These are phyloP conservation scores for Recurvomyces mirabilis DNA, from an alignment of 495 filamentous ascomycete species.

Conservation along the genomic window DNA sequence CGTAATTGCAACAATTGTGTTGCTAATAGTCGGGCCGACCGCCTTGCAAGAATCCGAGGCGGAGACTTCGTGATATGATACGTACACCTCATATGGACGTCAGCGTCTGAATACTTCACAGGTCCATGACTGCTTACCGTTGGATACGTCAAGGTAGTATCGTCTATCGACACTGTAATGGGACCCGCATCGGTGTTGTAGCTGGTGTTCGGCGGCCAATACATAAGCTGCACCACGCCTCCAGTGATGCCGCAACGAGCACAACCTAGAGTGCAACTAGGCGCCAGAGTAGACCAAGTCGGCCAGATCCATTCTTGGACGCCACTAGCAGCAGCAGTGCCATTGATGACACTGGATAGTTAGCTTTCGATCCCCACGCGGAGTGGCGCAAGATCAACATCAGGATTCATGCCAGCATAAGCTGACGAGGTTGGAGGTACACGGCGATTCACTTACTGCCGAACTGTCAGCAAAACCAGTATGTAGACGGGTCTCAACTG, in stretches of 20 bases:
- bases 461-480: too few species aligned
- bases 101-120: too few species aligned
- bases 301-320: too few species aligned
- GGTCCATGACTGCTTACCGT: too few species aligned
- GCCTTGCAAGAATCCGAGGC: slow-evolving; percentile 1
- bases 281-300: neutral
- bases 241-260: slow-evolving; percentile 4
- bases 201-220: neutral
- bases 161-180: neutral
- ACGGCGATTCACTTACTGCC: too few species aligned
- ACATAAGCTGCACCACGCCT: neutral
- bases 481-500: too few species aligned
- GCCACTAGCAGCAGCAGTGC: neutral
- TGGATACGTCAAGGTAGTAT: slow-evolving; percentile 1
- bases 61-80: slow-evolving; percentile 2
- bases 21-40: neutral
- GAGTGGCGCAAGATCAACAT: too few species aligned
- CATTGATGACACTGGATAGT: neutral
- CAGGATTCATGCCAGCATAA: too few species aligned
- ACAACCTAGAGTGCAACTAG: neutral
- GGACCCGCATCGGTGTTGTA: neutral
- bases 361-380: too few species aligned
- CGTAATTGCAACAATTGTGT: slow-evolving; percentile 1
- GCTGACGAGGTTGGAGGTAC: too few species aligned
- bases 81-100: too few species aligned